Conservation (phyloP, 2,329 filamentous ascomycete species). For the Ceratocystis alfenasii region DNA sequence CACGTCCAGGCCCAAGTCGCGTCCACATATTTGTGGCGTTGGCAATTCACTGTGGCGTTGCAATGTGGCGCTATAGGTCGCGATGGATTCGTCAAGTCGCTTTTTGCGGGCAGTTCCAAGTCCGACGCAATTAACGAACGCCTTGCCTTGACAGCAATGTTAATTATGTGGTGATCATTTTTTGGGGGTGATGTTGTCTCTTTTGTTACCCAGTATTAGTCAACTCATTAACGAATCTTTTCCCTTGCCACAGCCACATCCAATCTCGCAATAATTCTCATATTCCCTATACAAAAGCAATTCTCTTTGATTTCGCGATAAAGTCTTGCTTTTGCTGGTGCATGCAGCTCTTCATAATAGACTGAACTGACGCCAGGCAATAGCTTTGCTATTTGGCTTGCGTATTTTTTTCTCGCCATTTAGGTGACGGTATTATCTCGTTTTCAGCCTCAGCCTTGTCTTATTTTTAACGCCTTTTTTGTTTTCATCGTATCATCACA, state of each 20-base stretch:
- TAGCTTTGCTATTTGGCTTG: background rate
- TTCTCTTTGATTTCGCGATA: background rate
- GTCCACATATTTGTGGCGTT: background rate
- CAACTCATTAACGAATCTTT: background rate
- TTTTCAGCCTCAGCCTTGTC: background rate
- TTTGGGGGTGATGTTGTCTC: background rate
- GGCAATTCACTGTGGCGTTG: background rate
- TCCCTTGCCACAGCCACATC: background rate
- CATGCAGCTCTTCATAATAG: conserved; percentile 2
- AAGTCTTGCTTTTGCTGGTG: background rate
- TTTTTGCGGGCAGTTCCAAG: background rate
- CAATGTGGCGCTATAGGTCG: conserved; percentile 3
- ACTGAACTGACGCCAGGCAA: background rate
- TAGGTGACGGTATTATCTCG: background rate
- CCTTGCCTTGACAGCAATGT: background rate
- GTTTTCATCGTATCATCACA: background rate
- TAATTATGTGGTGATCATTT: conserved; percentile 6
- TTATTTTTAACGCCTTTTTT: conserved; percentile 3
- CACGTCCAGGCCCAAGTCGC: conserved; percentile 6
- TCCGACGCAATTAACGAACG: background rate
- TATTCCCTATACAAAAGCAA: background rate
- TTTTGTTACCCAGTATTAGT: background rate
- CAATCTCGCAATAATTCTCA: background rate
- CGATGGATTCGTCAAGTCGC: conserved; percentile 8
- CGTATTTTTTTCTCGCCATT: background rate